Conservation (phyloP, 139 green algal genomes). For the Chlorella sorokiniana region DNA sequence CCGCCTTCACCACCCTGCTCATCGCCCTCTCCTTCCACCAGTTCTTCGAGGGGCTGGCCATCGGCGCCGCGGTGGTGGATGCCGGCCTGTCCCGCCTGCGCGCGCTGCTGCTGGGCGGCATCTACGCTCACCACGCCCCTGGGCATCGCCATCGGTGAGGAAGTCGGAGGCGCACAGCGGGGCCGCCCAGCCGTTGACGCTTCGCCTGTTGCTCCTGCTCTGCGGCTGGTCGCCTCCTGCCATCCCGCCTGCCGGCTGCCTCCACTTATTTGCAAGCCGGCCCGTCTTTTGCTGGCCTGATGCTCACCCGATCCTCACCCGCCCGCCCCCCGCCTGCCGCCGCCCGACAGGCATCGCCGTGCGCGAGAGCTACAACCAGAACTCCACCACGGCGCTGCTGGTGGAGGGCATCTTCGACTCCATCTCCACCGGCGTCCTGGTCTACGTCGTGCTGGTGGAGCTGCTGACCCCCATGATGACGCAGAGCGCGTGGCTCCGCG, state of each 20-base stretch:
- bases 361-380: constrained; percentile 52
- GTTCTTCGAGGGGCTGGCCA: constrained; percentile 32
- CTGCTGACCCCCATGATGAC: constrained; percentile 35
- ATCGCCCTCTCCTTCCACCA: constrained; percentile 31
- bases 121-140: constrained; percentile 33
- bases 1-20: constrained; percentile 35
- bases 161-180: neutral
- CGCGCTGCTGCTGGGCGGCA: neutral
- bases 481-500: constrained; percentile 32
- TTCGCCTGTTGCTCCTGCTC: no score
- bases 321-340: neutral
- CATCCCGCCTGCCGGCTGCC: neutral
- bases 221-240: no score
- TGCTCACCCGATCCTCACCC: neutral
- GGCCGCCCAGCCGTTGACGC: neutral
- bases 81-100: neutral
- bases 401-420: constrained; percentile 35
- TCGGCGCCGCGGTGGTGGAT: constrained; percentile 25
- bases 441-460: constrained; percentile 41
- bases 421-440: constrained; percentile 30
- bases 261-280: neutral
- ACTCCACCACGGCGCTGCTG: constrained; percentile 27
- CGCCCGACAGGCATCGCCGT: constrained; percentile 30
- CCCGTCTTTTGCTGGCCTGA: neutral
- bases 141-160: constrained; percentile 28